A percentile compares a stretch with the other conserved stretches of the same genome.
These are phyloP conservation scores for Heterobasidion occidentale DNA, from an alignment of 1,284 basidiomycete genomes.

Conservation along the genomic window DNA sequence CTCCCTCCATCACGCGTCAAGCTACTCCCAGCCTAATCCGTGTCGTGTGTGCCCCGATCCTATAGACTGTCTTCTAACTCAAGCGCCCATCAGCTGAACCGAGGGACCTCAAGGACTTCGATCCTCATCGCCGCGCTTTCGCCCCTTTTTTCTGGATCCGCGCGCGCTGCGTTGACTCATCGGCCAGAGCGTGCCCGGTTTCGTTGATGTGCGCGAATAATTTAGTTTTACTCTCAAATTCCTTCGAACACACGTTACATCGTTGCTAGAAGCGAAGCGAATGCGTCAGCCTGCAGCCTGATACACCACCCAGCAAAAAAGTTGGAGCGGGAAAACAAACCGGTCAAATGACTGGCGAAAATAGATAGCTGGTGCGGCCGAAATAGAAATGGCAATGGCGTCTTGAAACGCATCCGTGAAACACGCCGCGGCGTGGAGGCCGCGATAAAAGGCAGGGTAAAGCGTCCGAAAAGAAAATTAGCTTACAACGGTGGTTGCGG, in stretches of 20 bases:
- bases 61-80: background rate
- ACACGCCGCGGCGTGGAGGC: background rate
- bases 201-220: conserved; percentile 73
- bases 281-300: too few relatives aligned
- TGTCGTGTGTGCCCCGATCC: background rate
- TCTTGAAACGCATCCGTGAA: conserved; percentile 5
- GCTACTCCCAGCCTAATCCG: background rate
- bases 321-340: background rate
- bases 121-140: conserved; percentile 6
- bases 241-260: conserved; percentile 68
- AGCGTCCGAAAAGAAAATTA: background rate
- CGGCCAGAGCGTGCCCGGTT: conserved; percentile 65
- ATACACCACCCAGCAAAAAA: too few relatives aligned
- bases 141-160: conserved; percentile 13
- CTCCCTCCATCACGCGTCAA: background rate
- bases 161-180: conserved; percentile 11
- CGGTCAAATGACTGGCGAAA: background rate
- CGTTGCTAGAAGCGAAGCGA: conserved; percentile 20
- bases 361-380: background rate
- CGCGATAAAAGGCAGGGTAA: background rate
- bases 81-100: too few relatives aligned
- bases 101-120: too few relatives aligned
- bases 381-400: background rate
- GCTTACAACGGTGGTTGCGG: conserved; percentile 17
- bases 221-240: conserved; percentile 71